Conservation (phyloP, 2,329 filamentous ascomycete genomes). For the Coniochaeta ligniaria region DNA sequence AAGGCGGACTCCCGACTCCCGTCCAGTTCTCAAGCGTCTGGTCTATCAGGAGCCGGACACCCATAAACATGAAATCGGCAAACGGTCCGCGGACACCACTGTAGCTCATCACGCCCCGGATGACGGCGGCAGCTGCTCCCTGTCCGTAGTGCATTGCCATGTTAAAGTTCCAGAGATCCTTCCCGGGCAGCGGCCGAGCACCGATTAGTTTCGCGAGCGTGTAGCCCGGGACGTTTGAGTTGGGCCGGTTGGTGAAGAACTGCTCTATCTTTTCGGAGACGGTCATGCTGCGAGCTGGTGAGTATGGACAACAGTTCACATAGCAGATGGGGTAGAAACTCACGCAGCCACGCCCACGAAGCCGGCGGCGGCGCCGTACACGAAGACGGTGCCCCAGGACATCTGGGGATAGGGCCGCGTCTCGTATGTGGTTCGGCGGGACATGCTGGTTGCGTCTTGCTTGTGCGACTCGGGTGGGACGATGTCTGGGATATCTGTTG, state of each 20-base stretch:
- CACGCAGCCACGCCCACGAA: constrained; percentile 12
- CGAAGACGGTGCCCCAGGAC: constrained; percentile 8
- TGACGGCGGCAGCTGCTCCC: constrained; percentile 9
- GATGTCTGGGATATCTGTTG: neutral
- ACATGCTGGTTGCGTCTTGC: too few relatives aligned
- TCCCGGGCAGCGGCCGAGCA: constrained; percentile 1
- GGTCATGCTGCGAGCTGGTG: constrained; percentile 10
- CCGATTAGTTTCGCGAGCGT: constrained; percentile 11
- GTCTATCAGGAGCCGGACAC: constrained; percentile 11
- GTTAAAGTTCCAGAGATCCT: constrained; percentile 11
- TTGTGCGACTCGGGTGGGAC: neutral
- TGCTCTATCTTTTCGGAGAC: constrained; percentile 12
- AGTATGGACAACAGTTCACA: neutral
- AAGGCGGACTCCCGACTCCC: constrained; percentile 10
- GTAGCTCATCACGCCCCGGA: constrained; percentile 9
- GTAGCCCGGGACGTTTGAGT: constrained; percentile 11
- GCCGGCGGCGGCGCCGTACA: constrained; percentile 10
- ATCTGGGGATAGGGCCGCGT: constrained; percentile 5
- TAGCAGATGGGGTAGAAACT: neutral
- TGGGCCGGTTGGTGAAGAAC: constrained; percentile 10
- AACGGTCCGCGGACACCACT: constrained; percentile 11
- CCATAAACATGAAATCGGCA: constrained; percentile 13
- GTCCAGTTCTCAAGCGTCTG: constrained; percentile 16
- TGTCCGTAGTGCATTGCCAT: constrained; percentile 16
- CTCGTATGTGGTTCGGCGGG: constrained; percentile 6